These are phyloP conservation scores for Beta lomatogona DNA, from an alignment of 179 eudicot genomes.

Conservation along the genomic window DNA sequence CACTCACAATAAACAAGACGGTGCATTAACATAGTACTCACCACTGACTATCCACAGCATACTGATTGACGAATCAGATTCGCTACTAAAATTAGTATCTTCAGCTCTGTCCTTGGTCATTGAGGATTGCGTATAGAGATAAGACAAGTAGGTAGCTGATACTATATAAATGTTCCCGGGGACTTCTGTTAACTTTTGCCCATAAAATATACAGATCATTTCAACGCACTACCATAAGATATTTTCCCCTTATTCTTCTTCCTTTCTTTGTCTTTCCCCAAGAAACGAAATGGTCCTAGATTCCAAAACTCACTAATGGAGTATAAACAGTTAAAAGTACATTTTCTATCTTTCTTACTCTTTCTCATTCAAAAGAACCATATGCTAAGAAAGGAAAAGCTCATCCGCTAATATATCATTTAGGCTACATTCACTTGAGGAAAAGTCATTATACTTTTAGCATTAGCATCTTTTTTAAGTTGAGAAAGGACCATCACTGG, in stretches of 20 bases:
- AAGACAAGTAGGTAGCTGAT: background rate
- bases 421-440: constrained; percentile 18
- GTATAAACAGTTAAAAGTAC: background rate
- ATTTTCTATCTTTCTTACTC: background rate
- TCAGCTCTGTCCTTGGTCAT: constrained; percentile 6
- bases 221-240: background rate
- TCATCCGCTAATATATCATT: constrained; percentile 18
- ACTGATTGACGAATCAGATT: background rate
- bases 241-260: background rate
- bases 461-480: constrained; percentile 25
- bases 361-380: constrained; percentile 25
- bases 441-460: constrained; percentile 11
- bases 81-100: background rate
- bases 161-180: no score
- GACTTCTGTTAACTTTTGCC: no score
- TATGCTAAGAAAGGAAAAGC: constrained; percentile 18
- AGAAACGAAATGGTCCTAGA: constrained; percentile 10
- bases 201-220: background rate
- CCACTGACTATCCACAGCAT: background rate
- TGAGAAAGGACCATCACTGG: constrained; percentile 13
- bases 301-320: constrained; percentile 21
- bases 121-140: background rate
- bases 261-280: background rate
- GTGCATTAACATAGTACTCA: background rate
- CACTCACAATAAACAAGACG: background rate